phyloP scores from a whole-genome alignment of 1,284 basidiomycete species.

The Sanghuangporus baumii region DNA sequence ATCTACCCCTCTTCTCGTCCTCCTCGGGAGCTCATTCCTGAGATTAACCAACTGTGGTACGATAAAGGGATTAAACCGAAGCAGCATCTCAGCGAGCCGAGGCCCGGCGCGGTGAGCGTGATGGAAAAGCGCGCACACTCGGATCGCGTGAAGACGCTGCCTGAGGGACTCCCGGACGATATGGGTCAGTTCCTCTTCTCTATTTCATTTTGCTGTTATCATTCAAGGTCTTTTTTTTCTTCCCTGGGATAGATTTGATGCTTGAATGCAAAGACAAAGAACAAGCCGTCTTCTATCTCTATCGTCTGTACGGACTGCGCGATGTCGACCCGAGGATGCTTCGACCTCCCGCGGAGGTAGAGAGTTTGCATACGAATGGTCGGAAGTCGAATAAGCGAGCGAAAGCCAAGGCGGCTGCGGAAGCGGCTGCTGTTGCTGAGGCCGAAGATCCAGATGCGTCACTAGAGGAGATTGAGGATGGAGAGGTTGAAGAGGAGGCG shows the following conservation, averaged over 20 bases:
- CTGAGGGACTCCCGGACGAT: conserved; percentile 59
- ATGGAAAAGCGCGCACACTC: conserved; percentile 86
- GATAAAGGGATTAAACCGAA: conserved; percentile 77
- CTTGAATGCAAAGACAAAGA: conserved; percentile 93
- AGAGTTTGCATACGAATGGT: conserved; percentile 45
- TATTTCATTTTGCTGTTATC: background rate
- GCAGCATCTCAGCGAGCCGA: conserved; percentile 82
- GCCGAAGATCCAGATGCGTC: background rate
- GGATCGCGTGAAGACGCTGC: conserved; percentile 68
- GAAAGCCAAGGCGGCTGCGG: conserved; percentile 1
- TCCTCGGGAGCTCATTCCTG: conserved; percentile 57
- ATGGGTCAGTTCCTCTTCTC: conserved; percentile 42
- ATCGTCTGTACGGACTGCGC: conserved; percentile 66
- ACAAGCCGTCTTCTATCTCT: conserved; percentile 85
- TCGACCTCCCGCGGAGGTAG: conserved; percentile 45
- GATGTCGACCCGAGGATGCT: conserved; percentile 28
- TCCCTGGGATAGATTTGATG: conserved; percentile 66
- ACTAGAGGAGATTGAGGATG: background rate
- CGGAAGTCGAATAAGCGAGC: conserved; percentile 38
- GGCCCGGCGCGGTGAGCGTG: conserved; percentile 67
- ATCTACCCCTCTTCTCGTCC: conserved; percentile 36
- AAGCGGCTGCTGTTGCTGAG: background rate
- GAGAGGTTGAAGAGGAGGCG: background rate
- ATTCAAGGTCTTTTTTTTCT: background rate
- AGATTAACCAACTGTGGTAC: conserved; percentile 72